Conservation (phyloP, 108 stramenopile genomes). For the Cyclotella sp. region DNA sequence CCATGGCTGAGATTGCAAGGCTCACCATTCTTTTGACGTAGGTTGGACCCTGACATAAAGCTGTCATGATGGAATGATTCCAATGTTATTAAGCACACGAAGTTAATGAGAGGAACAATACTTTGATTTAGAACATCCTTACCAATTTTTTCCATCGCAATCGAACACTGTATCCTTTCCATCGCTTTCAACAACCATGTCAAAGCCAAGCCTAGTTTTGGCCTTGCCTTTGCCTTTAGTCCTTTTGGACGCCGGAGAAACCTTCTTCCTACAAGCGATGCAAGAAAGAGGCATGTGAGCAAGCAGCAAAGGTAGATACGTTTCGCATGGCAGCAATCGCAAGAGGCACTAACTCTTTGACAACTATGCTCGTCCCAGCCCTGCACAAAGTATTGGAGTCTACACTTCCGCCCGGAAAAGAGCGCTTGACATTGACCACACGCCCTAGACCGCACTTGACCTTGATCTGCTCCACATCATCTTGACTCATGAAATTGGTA, state of each 20-base stretch:
- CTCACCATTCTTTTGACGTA: not conserved
- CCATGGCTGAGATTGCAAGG: conserved; percentile 5
- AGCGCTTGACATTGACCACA: conserved; percentile 8
- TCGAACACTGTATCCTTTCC: conserved; percentile 4
- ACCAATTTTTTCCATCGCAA: conserved; percentile 8
- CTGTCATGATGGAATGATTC: not conserved
- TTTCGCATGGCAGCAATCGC: not conserved
- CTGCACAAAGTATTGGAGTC: not conserved
- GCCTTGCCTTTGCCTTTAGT: not conserved
- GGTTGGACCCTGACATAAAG: not conserved
- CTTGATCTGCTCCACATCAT: conserved; percentile 5
- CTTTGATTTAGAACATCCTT: not conserved
- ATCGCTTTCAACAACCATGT: not conserved
- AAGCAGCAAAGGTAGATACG: too few species aligned
- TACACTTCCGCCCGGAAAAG: not conserved
- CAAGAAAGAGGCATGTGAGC: too few species aligned
- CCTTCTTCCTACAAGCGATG: not conserved
- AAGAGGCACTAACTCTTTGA: conserved; percentile 2
- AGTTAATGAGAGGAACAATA: not conserved
- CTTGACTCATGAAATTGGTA: conserved; percentile 2
- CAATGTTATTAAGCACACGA: not conserved
- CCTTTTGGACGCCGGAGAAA: not conserved
- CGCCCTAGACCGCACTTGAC: conserved; percentile 9
- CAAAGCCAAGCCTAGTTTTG: not conserved
- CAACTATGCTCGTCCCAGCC: not conserved